A percentile compares a stretch with the other conserved stretches of the same genome.
Conservation (phyloP, 2,329 filamentous ascomycete species). For the Fusarium goolgardi region DNA sequence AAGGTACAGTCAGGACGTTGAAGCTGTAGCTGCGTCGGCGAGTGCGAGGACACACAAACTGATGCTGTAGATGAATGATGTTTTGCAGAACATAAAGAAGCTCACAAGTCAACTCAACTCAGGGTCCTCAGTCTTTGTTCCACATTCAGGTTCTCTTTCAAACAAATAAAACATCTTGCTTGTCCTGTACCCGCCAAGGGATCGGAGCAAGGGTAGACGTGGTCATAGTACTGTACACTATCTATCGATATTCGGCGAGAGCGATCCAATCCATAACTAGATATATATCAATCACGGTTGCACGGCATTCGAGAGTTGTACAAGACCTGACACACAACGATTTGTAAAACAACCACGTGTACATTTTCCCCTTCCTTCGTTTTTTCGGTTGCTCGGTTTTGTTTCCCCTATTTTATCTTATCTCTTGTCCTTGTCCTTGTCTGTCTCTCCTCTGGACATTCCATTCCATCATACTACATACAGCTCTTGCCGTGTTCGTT, state of each 20-base stretch:
- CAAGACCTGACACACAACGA: background rate
- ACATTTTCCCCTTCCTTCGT: background rate
- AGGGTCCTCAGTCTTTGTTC: slow-evolving; percentile 9
- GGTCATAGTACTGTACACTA: slow-evolving; percentile 15
- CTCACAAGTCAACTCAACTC: background rate
- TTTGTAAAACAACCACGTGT: slow-evolving; percentile 24
- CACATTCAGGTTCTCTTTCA: background rate
- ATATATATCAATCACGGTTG: slow-evolving; percentile 19
- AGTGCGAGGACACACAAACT: slow-evolving; percentile 24
- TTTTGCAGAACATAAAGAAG: background rate
- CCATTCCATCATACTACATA: background rate
- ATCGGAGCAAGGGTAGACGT: slow-evolving; percentile 32
- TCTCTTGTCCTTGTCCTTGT: background rate
- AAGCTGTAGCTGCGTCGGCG: slow-evolving; percentile 28
- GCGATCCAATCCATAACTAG: slow-evolving; percentile 22
- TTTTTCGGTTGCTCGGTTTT: slow-evolving; percentile 11
- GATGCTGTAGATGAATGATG: background rate
- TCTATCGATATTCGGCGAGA: slow-evolving; percentile 36
- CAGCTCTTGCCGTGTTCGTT: background rate
- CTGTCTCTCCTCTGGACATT: background rate
- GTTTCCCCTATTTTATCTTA: background rate
- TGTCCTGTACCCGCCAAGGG: slow-evolving; percentile 5
- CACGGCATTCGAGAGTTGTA: slow-evolving; percentile 14
- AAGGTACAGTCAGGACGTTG: background rate
- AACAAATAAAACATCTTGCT: background rate